Conservation (phyloP, 495 filamentous ascomycete genomes). For the Hyaloscypha bicolor region DNA sequence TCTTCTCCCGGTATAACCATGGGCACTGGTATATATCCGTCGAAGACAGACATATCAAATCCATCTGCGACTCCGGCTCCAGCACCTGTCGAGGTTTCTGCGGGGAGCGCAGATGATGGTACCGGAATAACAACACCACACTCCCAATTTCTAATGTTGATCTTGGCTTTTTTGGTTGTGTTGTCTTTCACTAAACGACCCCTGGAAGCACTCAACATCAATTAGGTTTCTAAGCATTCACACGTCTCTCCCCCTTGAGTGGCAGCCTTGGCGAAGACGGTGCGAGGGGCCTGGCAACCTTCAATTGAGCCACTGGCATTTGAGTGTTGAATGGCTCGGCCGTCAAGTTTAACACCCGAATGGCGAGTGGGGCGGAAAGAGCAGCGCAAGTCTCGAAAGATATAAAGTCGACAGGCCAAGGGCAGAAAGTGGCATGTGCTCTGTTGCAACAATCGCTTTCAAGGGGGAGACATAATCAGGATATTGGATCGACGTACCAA, state of each 20-base stretch:
- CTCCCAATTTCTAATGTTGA: slow-evolving; percentile 95
- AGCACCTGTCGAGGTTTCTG: background rate
- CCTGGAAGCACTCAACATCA: slow-evolving; percentile 41
- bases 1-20: slow-evolving; percentile 62
- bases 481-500: slow-evolving; percentile 61
- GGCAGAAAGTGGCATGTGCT: background rate
- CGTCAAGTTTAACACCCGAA: no score
- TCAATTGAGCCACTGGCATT: no score
- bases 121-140: slow-evolving; percentile 80
- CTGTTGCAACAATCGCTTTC: no score
- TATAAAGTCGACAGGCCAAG: background rate
- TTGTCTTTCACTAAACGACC: slow-evolving; percentile 73
- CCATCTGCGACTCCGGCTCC: slow-evolving; percentile 18
- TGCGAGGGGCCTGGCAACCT: no score
- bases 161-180: slow-evolving; percentile 61
- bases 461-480: slow-evolving; percentile 6
- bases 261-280: background rate
- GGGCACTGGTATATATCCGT: slow-evolving; percentile 64
- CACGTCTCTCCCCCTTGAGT: background rate
- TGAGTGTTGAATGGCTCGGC: no score
- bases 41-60: slow-evolving; percentile 54
- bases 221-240: slow-evolving; percentile 3
- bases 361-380: background rate
- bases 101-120: background rate
- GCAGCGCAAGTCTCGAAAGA: background rate